Evolutionary conservation across 2,329 filamentous ascomycete species (phyloP), one percentile per base, ranked within the genome.

Genomic region (Ceratocystis diversiconidia): DNA sequence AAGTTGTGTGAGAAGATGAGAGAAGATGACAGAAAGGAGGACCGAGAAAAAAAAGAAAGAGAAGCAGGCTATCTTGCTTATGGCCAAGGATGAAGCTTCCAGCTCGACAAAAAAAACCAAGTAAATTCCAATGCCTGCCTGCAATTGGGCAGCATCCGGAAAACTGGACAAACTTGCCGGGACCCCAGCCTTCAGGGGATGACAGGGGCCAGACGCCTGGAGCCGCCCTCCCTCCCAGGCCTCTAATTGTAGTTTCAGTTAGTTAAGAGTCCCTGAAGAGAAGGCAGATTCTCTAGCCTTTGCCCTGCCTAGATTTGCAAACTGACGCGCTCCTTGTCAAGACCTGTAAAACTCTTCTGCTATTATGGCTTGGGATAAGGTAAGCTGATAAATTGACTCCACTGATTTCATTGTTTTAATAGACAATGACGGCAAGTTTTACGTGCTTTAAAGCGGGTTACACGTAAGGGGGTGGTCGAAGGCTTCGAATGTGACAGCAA

Each of bases 191-290:
- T 36, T 36, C 55, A 59, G 55, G 55, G 55, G 55, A 32, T 36
- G 15, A n/a, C 28, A 59, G 55, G 55, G 55, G 55, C 7, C n/a
- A 32, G 55, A 36, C 15, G 55, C 28, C 55, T 59, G 55, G 28
- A 59, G 55, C 28, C 12, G 55, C 28, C 55, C 55, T 10, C 48
- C 55, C 55, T 59, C 19, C 55, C 55, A 59, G 55, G 55, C 55
- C 55, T 59, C 55, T 59, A 59, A 59, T 59, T 36, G 55, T 17
- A 36, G 55, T 59, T 36, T 59, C 55, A 59, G 55, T 59, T 59
- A 19, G 55, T 59, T 10, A 30, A 59, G 55, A 59, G 17, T 15
- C 28, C 55, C 55, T 36, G 55, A 59, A 59, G 22, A 7, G 8
- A 59, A 36, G 28, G 32, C 17, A 41, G 10, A 6, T 52, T 52